phyloP scores from a whole-genome alignment of 108 stramenopile genomes.

The Cyclostephanos tholiformis region DNA sequence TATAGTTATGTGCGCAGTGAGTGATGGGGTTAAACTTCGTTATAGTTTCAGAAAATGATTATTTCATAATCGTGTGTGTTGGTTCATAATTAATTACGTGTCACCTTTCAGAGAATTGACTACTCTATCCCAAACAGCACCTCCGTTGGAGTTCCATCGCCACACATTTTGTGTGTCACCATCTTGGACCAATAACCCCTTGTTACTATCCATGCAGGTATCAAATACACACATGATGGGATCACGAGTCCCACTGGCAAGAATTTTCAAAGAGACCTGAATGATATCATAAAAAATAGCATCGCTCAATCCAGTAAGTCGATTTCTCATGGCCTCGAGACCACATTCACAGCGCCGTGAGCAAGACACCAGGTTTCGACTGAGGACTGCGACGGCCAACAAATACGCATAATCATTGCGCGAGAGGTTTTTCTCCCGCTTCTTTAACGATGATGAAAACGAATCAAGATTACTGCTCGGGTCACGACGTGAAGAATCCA shows the following conservation, averaged over 20 bases:
- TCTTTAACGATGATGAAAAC: constrained; percentile 34
- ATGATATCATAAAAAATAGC: constrained; percentile 35
- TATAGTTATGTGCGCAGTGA: background rate
- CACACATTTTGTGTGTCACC: constrained; percentile 8
- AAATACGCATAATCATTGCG: constrained; percentile 46
- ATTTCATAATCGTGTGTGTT: background rate
- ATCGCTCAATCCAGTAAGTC: constrained; percentile 25
- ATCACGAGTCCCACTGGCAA: constrained; percentile 21
- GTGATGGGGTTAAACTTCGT: background rate
- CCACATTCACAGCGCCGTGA: constrained; percentile 55
- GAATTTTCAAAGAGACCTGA: constrained; percentile 20
- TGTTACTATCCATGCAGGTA: constrained; percentile 17
- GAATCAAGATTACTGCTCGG: constrained; percentile 38
- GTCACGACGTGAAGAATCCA: constrained; percentile 42
- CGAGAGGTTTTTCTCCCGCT: constrained; percentile 20
- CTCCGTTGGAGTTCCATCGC: constrained; percentile 16
- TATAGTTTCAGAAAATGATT: background rate
- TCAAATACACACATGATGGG: constrained; percentile 27
- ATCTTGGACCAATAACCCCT: constrained; percentile 21
- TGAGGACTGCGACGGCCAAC: constrained; percentile 39
- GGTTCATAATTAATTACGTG: background rate
- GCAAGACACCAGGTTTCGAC: constrained; percentile 48
- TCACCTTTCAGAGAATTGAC: constrained; percentile 7
- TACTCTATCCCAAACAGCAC: constrained; percentile 15
- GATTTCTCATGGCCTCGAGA: constrained; percentile 52